Conservation (phyloP, 768 basidiomycete genomes). For the Termitomyces eurrhizus region DNA sequence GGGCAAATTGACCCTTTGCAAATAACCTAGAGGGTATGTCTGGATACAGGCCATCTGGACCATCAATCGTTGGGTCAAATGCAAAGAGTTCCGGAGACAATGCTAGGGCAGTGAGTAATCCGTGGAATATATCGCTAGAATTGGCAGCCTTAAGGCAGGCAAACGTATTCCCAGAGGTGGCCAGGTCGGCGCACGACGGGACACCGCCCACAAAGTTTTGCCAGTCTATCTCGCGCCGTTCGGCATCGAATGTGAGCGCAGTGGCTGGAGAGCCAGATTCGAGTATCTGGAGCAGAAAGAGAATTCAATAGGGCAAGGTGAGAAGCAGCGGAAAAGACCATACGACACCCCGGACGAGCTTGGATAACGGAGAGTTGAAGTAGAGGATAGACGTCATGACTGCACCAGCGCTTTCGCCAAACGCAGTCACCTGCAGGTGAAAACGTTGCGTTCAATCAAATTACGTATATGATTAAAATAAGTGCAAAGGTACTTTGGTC, state of each 20-base stretch:
- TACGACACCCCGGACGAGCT: conserved; percentile 27
- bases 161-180: conserved; percentile 29
- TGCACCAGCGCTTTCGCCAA: not conserved
- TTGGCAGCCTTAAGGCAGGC: conserved; percentile 26
- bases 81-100: conserved; percentile 24
- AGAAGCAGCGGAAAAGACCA: conserved; percentile 8
- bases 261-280: conserved; percentile 37
- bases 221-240: conserved; percentile 24
- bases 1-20: conserved; percentile 28
- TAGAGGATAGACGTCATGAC: not conserved
- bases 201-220: conserved; percentile 27
- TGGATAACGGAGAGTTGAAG: not conserved
- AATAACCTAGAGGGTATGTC: conserved; percentile 33
- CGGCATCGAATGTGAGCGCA: conserved; percentile 24
- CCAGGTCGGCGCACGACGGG: conserved; percentile 20
- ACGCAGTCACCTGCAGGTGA: not conserved
- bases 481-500: conserved; percentile 24
- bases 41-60: conserved; percentile 32
- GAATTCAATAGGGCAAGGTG: not conserved
- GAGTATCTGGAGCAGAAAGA: conserved; percentile 29
- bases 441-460: not conserved
- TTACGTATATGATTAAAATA: not conserved
- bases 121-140: conserved; percentile 24
- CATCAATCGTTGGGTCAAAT: conserved; percentile 39
- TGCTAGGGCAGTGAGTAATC: conserved; percentile 19